These are phyloP conservation scores for Boletus rubropictus DNA, from an alignment of 768 basidiomycete species.

Conservation along the genomic window DNA sequence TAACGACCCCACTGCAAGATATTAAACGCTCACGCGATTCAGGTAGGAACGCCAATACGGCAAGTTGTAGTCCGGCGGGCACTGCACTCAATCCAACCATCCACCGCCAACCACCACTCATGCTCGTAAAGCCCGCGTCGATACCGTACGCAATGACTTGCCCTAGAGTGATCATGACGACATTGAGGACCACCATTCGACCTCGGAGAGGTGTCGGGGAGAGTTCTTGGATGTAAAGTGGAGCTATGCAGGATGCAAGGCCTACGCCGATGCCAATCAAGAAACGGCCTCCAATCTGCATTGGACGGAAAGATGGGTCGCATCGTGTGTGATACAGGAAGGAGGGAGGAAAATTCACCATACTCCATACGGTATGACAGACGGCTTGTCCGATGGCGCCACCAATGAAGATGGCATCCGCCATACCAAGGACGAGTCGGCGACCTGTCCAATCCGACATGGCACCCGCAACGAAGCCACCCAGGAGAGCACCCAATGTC, in stretches of 20 bases:
- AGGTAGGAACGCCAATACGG: constrained; percentile 59
- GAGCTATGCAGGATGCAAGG: constrained; percentile 70
- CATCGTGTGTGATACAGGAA: neutral
- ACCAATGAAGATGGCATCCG: constrained; percentile 68
- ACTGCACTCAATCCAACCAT: constrained; percentile 76
- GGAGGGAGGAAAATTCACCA: constrained; percentile 38
- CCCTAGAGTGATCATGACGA: constrained; percentile 75
- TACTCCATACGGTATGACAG: constrained; percentile 61
- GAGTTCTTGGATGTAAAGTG: constrained; percentile 80
- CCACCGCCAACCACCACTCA: constrained; percentile 69
- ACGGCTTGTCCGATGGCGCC: constrained; percentile 71
- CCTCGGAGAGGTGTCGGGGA: constrained; percentile 70
- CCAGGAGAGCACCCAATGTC: constrained; percentile 70
- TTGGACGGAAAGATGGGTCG: neutral
- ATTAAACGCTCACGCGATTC: constrained; percentile 59
- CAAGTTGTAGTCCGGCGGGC: constrained; percentile 59
- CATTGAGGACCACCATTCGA: constrained; percentile 76
- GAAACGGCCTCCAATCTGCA: constrained; percentile 64
- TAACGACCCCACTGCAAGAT: neutral
- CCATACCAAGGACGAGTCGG: constrained; percentile 55
- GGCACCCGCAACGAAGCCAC: constrained; percentile 64
- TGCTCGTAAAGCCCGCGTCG: constrained; percentile 58
- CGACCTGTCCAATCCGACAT: constrained; percentile 70
- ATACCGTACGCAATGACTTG: constrained; percentile 78
- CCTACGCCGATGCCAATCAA: constrained; percentile 72